Evolutionary conservation across 2,329 filamentous ascomycete species (phyloP), one percentile per base, ranked within the genome.

Genomic region (Talaromyces sp.): DNA sequence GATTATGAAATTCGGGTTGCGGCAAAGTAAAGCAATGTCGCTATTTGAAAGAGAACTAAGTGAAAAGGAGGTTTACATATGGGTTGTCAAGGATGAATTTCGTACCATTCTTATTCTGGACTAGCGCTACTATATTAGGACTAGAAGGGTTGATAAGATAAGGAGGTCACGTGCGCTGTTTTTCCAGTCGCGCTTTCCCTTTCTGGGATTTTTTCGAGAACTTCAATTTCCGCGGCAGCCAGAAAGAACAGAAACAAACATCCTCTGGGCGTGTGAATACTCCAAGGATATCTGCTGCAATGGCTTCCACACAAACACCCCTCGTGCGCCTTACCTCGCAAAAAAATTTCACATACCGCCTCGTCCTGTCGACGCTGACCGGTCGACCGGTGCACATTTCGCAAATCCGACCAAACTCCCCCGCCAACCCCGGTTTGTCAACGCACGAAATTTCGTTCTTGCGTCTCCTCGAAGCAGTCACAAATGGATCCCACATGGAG

Each of bases 381-480:
- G 95, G 95, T 68, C 87, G 89, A 42, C 88, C 95, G 2, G 81
- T 98, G 60, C 92, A 93, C 77, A 93, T 99, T 73, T 95, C 93
- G 58, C 90, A 95, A 77, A 98, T 99, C 79, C 91, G 95, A 71
- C 87, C 91, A 66, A 86, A 89, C 17, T 96, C 92, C 49, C 88
- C 90, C 54, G 93, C 91, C 47, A 88, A 90, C 69, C 93, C 95
- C 1, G 95, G 95, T 70, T 89, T 99, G 59, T 89, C 91, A 59
- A 88, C 92, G 55, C 90, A 96, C 80, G 95, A 99, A 78, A 88
- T 98, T 70, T 98, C 95, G 54, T 93, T 99, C 76, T 85, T 99
- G 33, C 93, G 95, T 61, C 89, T 99, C 19, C 88, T 99, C 71
- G 95, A 98, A 76, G 85, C 91, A 67, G 84, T 99, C 70, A 99